Evolutionary conservation across 352 stramenopile species (phyloP).

Genomic region (Phytophthora kernoviae): DNA sequence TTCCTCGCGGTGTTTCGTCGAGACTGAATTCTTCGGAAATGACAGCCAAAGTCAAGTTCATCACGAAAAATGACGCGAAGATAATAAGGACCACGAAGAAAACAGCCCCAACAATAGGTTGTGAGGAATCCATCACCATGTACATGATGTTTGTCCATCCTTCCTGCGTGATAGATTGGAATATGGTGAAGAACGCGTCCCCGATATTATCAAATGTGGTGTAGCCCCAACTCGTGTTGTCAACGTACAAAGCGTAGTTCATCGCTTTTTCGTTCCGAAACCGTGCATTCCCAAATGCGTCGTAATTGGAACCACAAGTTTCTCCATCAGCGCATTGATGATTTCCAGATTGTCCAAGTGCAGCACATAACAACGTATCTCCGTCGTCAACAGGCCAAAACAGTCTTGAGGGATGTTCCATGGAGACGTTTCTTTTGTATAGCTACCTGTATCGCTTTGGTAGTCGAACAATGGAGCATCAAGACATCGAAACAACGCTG

Average conservation of each 20-base stretch:
- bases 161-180: slow-evolving; percentile 94
- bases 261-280: slow-evolving; percentile 59
- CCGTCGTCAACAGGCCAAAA: slow-evolving; percentile 92
- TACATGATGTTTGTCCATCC: slow-evolving; percentile 95
- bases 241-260: slow-evolving; percentile 58
- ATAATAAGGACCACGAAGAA: slow-evolving; percentile 93
- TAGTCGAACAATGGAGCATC: too few species aligned
- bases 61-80: slow-evolving; percentile 93
- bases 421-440: too few species aligned
- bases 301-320: slow-evolving; percentile 75
- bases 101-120: slow-evolving; percentile 62
- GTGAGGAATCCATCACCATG: slow-evolving; percentile 72
- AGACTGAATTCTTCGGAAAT: slow-evolving; percentile 91
- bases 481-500: slow-evolving; percentile 19
- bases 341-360: slow-evolving; percentile 43
- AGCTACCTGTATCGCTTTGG: too few species aligned
- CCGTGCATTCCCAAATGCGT: slow-evolving; percentile 67
- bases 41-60: slow-evolving; percentile 93
- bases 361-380: slow-evolving; percentile 77
- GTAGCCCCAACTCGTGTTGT: slow-evolving; percentile 88
- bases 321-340: slow-evolving; percentile 44
- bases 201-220: slow-evolving; percentile 94
- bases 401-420: too few species aligned
- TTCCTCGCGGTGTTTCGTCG: slow-evolving; percentile 45
- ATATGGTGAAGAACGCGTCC: slow-evolving; percentile 91